phyloP scores from a whole-genome alignment of 306 rosid genomes.

The Fragaria vesca region DNA sequence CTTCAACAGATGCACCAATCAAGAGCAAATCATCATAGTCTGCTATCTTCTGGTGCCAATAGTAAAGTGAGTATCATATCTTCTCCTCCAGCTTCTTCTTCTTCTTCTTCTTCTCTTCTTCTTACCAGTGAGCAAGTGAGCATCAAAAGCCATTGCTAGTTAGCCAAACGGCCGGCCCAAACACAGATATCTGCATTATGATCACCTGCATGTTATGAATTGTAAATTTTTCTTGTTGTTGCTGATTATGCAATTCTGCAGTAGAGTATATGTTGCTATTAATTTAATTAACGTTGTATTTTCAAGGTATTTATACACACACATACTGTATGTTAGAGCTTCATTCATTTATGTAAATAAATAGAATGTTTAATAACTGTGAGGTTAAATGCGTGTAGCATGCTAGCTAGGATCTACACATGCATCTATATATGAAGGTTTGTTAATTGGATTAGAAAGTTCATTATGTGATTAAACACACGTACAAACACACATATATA shows the following conservation, averaged over 20 bases:
- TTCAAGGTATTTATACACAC: background rate
- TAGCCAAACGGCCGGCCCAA: background rate
- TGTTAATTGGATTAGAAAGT: no score
- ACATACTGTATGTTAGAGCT: background rate
- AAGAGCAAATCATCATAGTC: slow-evolving; percentile 6
- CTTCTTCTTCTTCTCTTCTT: background rate
- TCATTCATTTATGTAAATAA: background rate
- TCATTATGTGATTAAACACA: background rate
- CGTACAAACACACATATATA: background rate
- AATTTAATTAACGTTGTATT: background rate
- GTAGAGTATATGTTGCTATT: background rate
- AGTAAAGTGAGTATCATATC: slow-evolving; percentile 40
- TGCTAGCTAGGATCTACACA: no score
- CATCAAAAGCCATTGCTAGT: slow-evolving; percentile 1
- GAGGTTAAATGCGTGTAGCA: no score
- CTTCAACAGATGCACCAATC: slow-evolving; percentile 44
- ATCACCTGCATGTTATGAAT: background rate
- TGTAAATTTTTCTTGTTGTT: background rate
- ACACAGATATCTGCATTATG: background rate
- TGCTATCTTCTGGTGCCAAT: slow-evolving; percentile 26
- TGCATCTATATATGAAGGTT: no score
- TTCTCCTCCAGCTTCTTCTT: background rate
- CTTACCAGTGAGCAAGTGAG: background rate
- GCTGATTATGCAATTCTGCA: background rate
- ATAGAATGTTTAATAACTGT: no score